Conservation (phyloP, 495 filamentous ascomycete species). For the Neurospora discreta region DNA sequence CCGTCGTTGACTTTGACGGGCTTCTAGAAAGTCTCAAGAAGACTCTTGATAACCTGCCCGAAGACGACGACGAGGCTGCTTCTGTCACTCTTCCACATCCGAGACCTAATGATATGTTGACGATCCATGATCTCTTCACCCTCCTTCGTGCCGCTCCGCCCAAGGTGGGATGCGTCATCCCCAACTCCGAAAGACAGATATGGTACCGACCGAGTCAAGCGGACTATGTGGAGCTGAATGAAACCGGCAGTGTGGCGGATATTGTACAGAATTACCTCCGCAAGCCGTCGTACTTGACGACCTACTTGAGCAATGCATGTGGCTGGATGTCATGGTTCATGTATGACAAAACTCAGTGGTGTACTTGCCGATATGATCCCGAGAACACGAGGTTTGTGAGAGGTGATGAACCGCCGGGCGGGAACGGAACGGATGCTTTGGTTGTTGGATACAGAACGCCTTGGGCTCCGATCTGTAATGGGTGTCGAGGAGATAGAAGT, state of each 20-base stretch:
- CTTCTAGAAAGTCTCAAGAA: background rate
- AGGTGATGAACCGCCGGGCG: background rate
- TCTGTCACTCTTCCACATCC: background rate
- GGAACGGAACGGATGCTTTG: background rate
- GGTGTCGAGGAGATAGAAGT: background rate
- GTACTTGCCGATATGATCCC: background rate
- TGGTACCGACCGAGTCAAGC: background rate
- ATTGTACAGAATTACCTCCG: background rate
- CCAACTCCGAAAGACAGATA: background rate
- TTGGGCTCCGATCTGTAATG: background rate
- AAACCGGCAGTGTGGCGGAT: background rate
- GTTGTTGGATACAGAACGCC: background rate
- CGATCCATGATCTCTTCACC: background rate
- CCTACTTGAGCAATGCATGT: background rate
- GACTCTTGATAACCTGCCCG: background rate
- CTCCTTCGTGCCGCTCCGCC: background rate
- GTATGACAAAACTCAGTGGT: background rate
- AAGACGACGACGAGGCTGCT: background rate
- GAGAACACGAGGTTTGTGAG: background rate
- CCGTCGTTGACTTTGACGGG: background rate
- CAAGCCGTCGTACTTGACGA: background rate
- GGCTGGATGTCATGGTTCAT: background rate
- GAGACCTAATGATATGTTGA: background rate
- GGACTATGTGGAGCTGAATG: background rate
- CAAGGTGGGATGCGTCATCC: background rate